Conservation (phyloP, 371 early-diverging fungal species). For the Actinomortierella wolfii region DNA sequence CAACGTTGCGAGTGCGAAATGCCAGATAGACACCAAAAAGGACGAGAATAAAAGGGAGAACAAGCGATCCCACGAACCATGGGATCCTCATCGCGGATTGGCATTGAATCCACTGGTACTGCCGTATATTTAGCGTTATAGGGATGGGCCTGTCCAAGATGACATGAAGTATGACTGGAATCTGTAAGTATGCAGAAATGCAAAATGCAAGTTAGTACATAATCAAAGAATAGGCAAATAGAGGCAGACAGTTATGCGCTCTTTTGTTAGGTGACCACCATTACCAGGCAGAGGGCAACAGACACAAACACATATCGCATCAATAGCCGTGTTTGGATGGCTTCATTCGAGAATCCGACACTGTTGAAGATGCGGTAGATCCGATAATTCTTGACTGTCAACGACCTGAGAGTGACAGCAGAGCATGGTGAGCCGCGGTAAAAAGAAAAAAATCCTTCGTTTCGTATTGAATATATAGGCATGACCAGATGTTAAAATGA, state of each 20-base stretch:
- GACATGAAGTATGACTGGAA: conserved; percentile 13
- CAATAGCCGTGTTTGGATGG: conserved; percentile 13
- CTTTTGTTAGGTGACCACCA: too few relatives aligned
- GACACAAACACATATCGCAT: conserved; percentile 10
- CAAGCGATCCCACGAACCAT: background rate
- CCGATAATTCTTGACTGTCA: conserved; percentile 27
- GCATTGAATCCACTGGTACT: conserved; percentile 22
- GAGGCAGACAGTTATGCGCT: too few relatives aligned
- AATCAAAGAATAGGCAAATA: too few relatives aligned
- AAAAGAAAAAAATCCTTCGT: background rate
- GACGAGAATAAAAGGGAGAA: conserved; percentile 8
- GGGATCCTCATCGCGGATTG: background rate
- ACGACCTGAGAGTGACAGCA: conserved; percentile 9
- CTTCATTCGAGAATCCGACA: conserved; percentile 11
- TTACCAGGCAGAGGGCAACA: background rate
- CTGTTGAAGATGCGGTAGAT: conserved; percentile 30
- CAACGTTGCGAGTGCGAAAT: conserved; percentile 22
- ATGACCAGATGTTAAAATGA: background rate
- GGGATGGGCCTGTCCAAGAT: conserved; percentile 6
- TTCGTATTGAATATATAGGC: background rate
- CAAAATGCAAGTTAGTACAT: too few relatives aligned
- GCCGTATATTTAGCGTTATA: conserved; percentile 9
- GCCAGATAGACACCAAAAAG: conserved; percentile 29
- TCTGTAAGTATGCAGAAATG: too few relatives aligned
- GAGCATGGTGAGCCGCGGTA: background rate